Base-by-base conservation (phyloP, 306 rosid genomes). In the Cercis canadensis region DNA sequence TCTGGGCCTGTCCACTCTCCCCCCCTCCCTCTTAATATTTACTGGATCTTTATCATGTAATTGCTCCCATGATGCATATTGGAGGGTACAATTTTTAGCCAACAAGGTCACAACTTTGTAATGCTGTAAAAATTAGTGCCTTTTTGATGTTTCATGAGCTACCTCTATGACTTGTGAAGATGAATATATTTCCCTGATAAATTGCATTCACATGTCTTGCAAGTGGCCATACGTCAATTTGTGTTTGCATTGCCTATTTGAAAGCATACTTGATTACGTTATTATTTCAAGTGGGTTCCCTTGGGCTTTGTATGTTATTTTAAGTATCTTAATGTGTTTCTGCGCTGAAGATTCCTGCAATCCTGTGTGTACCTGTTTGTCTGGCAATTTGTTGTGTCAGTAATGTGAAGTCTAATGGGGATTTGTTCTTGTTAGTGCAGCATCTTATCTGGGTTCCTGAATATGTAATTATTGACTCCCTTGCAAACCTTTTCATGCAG, bases 401-500 rank as follows among this genome's bases (percentile, higher is more conserved):
- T 49, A 13, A 49, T 51, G 37, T n/a, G 49, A 64, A 44, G 21
- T 58, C 29, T 24, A 24, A 24, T 24, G 39, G 50, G 32, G 63
- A 54, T 32, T 54, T 73, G 70, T 75, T 66, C 80, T 50, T 21
- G 47, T 64, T 55, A 51, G 39, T 52, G n/a, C 53, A 7, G 56
- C 56, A 63, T 45, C 65, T 56, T 66, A 46, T 61, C 41, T n/a
- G n/a, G 15, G 14, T 62, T 74, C 62, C 77, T 63, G 46, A 75
- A 44, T 40, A 67, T 59, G 45, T 14, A 33, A 61, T 57, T 67
- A 31, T 82, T 54, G 78, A 72, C 57, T 45, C 44, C 57, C 67
- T 70, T 10, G 3, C 56, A 55, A 31, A 75, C 65, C 8, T 78
- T 77, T 51, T 12, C 51, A 77, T 90, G 86, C 87, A 92, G 98